phyloP scores from a whole-genome alignment of 768 basidiomycete species.

The Amanita exitialis region DNA sequence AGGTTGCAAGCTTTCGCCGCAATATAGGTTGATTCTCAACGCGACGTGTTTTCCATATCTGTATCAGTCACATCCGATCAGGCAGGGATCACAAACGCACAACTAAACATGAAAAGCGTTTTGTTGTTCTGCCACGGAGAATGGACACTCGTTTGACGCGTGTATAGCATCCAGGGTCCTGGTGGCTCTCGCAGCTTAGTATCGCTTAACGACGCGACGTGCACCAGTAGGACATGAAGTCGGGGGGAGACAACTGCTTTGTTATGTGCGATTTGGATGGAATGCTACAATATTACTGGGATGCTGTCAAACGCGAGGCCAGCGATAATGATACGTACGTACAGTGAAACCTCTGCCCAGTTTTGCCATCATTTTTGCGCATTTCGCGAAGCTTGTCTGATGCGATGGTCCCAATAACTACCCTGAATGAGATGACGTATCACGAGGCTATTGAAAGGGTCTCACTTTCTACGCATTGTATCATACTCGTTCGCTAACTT shows the following conservation, averaged over 20 bases:
- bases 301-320: background rate
- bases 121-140: background rate
- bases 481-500: conserved; percentile 62
- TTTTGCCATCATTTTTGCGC: background rate
- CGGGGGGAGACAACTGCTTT: background rate
- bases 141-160: background rate
- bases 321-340: background rate
- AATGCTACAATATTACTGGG: background rate
- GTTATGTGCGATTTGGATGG: background rate
- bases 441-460: background rate
- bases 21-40: background rate
- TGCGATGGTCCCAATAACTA: conserved; percentile 6
- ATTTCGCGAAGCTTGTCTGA: conserved; percentile 3
- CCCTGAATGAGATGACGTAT: background rate
- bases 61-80: background rate
- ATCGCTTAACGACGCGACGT: background rate
- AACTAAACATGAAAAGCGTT: background rate
- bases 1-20: background rate
- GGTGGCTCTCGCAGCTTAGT: background rate
- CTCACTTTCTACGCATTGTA: conserved; percentile 66
- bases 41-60: background rate
- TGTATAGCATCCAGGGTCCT: background rate
- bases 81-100: background rate
- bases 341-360: background rate
- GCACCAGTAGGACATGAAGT: background rate